Evolutionary conservation across 768 basidiomycete genomes (phyloP).

Genomic region (Tylopilus plumbeoviolaceoides): DNA sequence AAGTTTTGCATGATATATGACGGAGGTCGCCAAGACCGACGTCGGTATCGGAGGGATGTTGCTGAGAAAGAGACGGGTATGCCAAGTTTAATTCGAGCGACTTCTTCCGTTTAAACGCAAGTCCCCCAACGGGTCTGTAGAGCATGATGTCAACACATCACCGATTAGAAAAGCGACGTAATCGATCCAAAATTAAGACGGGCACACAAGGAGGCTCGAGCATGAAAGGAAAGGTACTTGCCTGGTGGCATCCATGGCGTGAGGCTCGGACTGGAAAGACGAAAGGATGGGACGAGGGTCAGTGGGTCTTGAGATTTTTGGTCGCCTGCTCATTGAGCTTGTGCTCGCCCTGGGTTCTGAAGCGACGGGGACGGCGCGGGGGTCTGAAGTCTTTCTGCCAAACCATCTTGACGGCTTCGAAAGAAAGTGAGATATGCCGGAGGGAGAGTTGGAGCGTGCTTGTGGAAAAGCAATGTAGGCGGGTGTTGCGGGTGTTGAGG

Average conservation of each 20-base stretch:
- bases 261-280: slow-evolving; percentile 42
- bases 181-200: not conserved
- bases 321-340: slow-evolving; percentile 53
- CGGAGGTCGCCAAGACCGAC: slow-evolving; percentile 63
- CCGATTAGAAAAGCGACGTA: slow-evolving; percentile 3
- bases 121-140: slow-evolving; percentile 61
- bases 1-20: slow-evolving; percentile 58
- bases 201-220: slow-evolving; percentile 2
- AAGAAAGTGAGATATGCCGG: slow-evolving; percentile 60
- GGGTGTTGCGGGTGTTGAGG: slow-evolving; percentile 29
- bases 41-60: slow-evolving; percentile 26
- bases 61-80: slow-evolving; percentile 29
- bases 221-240: slow-evolving; percentile 32
- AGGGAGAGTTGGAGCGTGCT: slow-evolving; percentile 60
- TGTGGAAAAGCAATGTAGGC: slow-evolving; percentile 37
- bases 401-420: slow-evolving; percentile 74
- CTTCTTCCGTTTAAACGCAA: slow-evolving; percentile 43
- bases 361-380: slow-evolving; percentile 38
- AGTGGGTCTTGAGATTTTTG: slow-evolving; percentile 81
- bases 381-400: slow-evolving; percentile 51
- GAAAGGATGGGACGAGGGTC: slow-evolving; percentile 72
- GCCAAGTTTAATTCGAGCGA: slow-evolving; percentile 41
- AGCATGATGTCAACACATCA: slow-evolving; percentile 20
- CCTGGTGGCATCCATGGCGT: slow-evolving; percentile 48
- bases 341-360: slow-evolving; percentile 48